These are phyloP conservation scores for Dissophora globulifera DNA, from an alignment of 192 early-diverging fungal species.

Conservation along the genomic window DNA sequence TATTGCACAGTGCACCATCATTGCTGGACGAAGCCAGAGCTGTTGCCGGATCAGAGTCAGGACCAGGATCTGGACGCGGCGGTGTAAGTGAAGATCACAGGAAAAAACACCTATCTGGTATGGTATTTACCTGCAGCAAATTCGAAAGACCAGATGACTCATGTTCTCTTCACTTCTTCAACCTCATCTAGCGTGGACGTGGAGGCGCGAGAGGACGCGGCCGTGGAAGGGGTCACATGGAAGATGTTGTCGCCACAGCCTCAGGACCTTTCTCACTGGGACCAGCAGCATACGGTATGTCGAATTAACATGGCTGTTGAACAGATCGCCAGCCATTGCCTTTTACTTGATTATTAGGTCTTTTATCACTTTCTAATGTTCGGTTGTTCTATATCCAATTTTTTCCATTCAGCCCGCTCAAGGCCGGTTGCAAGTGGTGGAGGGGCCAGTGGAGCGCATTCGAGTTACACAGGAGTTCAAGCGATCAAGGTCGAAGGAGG, in stretches of 20 bases:
- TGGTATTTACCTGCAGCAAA: background rate
- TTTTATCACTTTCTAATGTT: too few species aligned
- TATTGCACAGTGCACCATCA: slow-evolving; percentile 29
- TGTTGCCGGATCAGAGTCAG: slow-evolving; percentile 30
- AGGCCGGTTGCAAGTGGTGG: slow-evolving; percentile 20
- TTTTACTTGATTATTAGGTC: background rate
- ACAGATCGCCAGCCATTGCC: too few species aligned
- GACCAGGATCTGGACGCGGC: slow-evolving; percentile 17
- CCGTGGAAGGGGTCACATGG: slow-evolving; percentile 20
- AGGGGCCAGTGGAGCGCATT: slow-evolving; percentile 47
- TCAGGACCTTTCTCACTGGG: slow-evolving; percentile 66
- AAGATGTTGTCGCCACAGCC: slow-evolving; percentile 48
- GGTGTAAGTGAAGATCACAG: background rate
- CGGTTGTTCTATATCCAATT: too few species aligned
- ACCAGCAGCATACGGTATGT: slow-evolving; percentile 51
- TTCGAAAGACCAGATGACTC: background rate
- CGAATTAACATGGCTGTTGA: too few species aligned
- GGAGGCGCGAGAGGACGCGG: slow-evolving; percentile 63
- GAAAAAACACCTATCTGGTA: background rate
- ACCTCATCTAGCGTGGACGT: slow-evolving; percentile 13
- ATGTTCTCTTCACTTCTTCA: background rate
- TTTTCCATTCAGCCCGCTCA: slow-evolving; percentile 24
- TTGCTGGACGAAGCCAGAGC: slow-evolving; percentile 49
- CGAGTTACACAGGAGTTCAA: slow-evolving; percentile 43
- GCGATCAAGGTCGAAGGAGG: slow-evolving; percentile 25